Evolutionary conservation across 106 monocot genomes (phyloP).

Genomic region (Allium fistulosum): DNA sequence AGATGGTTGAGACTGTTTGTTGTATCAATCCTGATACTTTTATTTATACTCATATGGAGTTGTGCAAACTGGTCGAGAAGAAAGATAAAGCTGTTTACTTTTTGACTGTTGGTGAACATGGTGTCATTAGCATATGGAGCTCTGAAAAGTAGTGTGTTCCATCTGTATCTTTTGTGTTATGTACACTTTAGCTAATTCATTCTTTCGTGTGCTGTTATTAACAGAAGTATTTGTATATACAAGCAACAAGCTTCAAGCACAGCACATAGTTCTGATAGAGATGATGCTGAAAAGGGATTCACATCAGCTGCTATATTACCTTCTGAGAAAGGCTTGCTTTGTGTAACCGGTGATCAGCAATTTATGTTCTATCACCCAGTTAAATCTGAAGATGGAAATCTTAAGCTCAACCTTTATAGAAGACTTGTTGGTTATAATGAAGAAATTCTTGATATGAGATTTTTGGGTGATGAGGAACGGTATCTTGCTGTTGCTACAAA

Average conservation of each 20-base stretch:
- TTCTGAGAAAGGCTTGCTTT: constrained; percentile 57
- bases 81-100: constrained; percentile 33
- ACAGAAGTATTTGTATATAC: constrained; percentile 60
- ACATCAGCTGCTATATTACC: constrained; percentile 60
- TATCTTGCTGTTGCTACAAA: constrained; percentile 93
- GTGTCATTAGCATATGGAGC: constrained; percentile 78
- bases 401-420: constrained; percentile 52
- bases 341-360: constrained; percentile 87
- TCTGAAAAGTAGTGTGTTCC: constrained; percentile 34
- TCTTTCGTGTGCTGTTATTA: background rate
- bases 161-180: background rate
- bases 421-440: constrained; percentile 88
- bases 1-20: constrained; percentile 75
- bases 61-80: constrained; percentile 12
- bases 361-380: constrained; percentile 66
- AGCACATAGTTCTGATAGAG: constrained; percentile 38
- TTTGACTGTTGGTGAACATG: constrained; percentile 88
- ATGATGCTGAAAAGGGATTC: constrained; percentile 67
- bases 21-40: constrained; percentile 32
- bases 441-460: constrained; percentile 89
- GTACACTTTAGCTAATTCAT: background rate
- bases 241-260: constrained; percentile 78
- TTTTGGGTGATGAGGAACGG: constrained; percentile 82
- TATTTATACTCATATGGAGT: constrained; percentile 33
- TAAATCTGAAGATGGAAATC: constrained; percentile 35